Conservation (phyloP, 257 asterid genomes). For the Thymus quinquecostatus region DNA sequence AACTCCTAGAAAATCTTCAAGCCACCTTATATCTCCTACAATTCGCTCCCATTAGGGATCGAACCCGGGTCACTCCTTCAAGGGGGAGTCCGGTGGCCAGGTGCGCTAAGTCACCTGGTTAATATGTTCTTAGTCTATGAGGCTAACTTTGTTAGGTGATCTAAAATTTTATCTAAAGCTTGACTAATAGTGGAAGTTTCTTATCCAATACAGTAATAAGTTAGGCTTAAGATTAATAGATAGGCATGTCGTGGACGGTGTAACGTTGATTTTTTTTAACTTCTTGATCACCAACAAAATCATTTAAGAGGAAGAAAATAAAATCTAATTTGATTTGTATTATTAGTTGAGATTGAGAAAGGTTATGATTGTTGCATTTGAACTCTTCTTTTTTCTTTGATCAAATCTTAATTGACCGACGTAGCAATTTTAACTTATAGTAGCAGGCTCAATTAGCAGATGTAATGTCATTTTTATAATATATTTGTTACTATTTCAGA, state of each 20-base stretch:
- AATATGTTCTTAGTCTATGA: background rate
- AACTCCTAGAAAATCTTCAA: too few species aligned
- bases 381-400: background rate
- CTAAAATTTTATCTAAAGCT: background rate
- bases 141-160: background rate
- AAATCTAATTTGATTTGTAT: too few species aligned
- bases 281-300: background rate
- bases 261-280: constrained; percentile 12
- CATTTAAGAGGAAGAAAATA: background rate
- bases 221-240: constrained; percentile 3
- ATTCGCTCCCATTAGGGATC: too few species aligned
- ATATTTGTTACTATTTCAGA: background rate
- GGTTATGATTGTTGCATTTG: background rate
- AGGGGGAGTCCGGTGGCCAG: too few species aligned
- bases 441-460: background rate
- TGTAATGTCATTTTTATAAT: background rate
- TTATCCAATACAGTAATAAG: background rate
- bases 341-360: too few species aligned
- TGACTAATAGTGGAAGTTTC: constrained; percentile 3
- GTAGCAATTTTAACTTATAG: background rate
- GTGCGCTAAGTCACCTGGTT: too few species aligned
- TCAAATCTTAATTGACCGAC: background rate
- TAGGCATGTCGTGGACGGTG: constrained; percentile 10
- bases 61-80: too few species aligned
- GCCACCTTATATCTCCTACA: too few species aligned